Percentiles rank a stretch among this genome's conserved stretches.
These are phyloP conservation scores for Pichia sp. DNA, from an alignment of 1,139 yeast genomes.

Conservation along the genomic window DNA sequence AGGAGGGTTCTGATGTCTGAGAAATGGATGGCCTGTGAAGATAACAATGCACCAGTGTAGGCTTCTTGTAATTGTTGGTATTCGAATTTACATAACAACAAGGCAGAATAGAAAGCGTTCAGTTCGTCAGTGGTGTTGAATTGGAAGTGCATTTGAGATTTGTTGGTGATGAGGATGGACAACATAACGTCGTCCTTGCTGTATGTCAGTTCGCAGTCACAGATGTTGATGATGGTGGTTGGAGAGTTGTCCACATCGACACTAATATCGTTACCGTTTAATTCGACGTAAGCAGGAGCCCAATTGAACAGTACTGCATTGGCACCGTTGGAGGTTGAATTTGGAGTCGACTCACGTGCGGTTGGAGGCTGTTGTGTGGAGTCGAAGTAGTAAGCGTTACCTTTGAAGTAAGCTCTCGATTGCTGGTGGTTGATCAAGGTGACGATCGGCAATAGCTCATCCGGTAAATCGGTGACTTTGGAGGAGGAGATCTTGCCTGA, in stretches of 20 bases:
- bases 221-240: conserved; percentile 49
- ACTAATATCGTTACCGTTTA: conserved; percentile 52
- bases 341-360: not conserved
- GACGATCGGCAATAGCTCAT: conserved; percentile 52
- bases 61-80: conserved; percentile 51
- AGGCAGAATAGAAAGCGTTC: conserved; percentile 45
- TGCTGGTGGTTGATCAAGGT: conserved; percentile 53
- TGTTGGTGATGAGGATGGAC: conserved; percentile 39
- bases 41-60: conserved; percentile 53
- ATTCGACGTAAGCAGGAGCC: conserved; percentile 31
- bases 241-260: conserved; percentile 39
- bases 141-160: conserved; percentile 36
- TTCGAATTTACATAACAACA: conserved; percentile 49
- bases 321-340: not conserved
- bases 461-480: conserved; percentile 32
- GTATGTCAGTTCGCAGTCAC: conserved; percentile 40
- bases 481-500: not conserved
- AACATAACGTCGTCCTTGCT: conserved; percentile 22
- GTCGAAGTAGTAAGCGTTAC: conserved; percentile 28
- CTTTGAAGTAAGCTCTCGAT: conserved; percentile 48
- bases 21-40: conserved; percentile 52
- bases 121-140: conserved; percentile 38
- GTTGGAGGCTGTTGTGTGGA: not conserved
- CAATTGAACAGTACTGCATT: conserved; percentile 17
- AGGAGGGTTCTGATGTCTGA: conserved; percentile 54